These are phyloP conservation scores for Oemleria cerasiformis DNA, from an alignment of 306 rosid species.

Conservation along the genomic window DNA sequence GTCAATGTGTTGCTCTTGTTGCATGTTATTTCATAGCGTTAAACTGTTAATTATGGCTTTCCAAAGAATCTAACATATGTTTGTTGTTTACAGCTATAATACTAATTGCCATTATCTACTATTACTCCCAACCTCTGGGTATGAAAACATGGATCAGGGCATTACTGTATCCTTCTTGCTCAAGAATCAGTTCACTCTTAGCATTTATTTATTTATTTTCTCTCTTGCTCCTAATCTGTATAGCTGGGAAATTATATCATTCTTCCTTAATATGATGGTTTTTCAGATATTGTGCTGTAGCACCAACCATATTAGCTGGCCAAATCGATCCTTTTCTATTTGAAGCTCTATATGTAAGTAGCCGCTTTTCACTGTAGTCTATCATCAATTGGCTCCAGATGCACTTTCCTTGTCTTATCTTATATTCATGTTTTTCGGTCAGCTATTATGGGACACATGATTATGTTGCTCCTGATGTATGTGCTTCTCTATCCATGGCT, in stretches of 20 bases:
- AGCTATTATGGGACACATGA: background rate
- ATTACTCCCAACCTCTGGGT: slow-evolving; percentile 77
- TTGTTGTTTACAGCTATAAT: slow-evolving; percentile 61
- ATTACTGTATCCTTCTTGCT: slow-evolving; percentile 75
- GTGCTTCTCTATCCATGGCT: slow-evolving; percentile 10
- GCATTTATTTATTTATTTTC: slow-evolving; percentile 15
- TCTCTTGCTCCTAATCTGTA: slow-evolving; percentile 10
- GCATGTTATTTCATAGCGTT: background rate
- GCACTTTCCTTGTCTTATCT: background rate
- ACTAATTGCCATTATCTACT: slow-evolving; percentile 81
- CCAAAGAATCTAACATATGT: slow-evolving; percentile 35
- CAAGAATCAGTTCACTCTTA: slow-evolving; percentile 19
- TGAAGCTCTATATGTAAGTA: slow-evolving; percentile 93
- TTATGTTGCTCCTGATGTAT: background rate
- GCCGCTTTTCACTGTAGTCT: slow-evolving; percentile 13
- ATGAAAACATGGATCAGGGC: slow-evolving; percentile 68
- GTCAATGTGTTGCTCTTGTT: background rate
- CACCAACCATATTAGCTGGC: slow-evolving; percentile 90
- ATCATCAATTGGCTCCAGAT: slow-evolving; percentile 8
- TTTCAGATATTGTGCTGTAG: slow-evolving; percentile 84
- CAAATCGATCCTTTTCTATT: slow-evolving; percentile 79
- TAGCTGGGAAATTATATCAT: slow-evolving; percentile 16
- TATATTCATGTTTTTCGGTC: background rate
- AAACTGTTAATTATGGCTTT: slow-evolving; percentile 10
- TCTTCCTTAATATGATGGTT: slow-evolving; percentile 59